Evolutionary conservation across 1,139 yeast genomes (phyloP).

Genomic region (Suhomyces taliae): DNA sequence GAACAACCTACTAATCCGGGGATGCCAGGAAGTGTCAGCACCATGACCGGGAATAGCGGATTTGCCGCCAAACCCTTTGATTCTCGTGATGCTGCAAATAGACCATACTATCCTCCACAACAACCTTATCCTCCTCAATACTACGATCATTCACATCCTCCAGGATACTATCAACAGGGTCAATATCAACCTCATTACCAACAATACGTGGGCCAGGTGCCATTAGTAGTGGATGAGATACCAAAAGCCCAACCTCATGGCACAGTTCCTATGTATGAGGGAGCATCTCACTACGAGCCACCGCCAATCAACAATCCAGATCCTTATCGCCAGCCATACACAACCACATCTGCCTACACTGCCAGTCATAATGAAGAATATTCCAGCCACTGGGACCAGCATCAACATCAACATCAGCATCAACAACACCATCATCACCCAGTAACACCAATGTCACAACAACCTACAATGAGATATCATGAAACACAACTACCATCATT

Average conservation of each 20-base stretch:
- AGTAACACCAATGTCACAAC: background rate
- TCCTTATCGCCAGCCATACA: slow-evolving; percentile 3
- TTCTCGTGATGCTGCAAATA: slow-evolving; percentile 1
- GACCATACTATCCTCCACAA: slow-evolving; percentile 2
- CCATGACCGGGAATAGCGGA: slow-evolving; percentile 2
- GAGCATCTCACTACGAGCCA: background rate
- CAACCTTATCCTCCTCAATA: slow-evolving; percentile 7
- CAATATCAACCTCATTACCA: slow-evolving; percentile 4
- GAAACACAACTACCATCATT: background rate
- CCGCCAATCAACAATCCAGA: slow-evolving; percentile 1
- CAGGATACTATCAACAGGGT: slow-evolving; percentile 2
- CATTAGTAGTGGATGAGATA: background rate
- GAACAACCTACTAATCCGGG: background rate
- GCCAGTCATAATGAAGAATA: slow-evolving; percentile 2
- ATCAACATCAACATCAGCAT: background rate
- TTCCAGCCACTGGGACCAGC: slow-evolving; percentile 4
- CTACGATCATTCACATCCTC: slow-evolving; percentile 2
- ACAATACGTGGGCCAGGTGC: background rate
- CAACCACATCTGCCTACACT: slow-evolving; percentile 1
- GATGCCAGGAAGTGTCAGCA: slow-evolving; percentile 1
- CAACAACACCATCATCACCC: background rate
- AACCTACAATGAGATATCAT: background rate
- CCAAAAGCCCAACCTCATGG: background rate
- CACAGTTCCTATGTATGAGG: slow-evolving; percentile 1
- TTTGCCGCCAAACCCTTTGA: background rate